Base-by-base conservation (phyloP, 768 basidiomycete species). In the Phlebiopsis flavidoalba region DNA sequence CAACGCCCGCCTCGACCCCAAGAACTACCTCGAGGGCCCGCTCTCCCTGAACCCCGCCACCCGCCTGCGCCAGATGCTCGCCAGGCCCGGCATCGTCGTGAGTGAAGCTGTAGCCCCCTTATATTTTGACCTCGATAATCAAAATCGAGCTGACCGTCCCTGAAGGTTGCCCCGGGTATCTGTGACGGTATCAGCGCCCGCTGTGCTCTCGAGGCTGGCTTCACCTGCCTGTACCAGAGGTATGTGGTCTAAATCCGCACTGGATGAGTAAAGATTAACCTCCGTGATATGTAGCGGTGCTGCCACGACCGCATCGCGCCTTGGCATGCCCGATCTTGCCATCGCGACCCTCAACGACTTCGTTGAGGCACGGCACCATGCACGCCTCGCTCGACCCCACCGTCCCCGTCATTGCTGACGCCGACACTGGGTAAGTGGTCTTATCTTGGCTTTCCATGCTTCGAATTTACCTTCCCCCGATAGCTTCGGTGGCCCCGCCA, bases 161-260 rank as follows among this genome's bases (percentile, higher is more conserved):
- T 43, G 40, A 43, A 89, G 87, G 72, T 88, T 65, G 88, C 88
- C 2, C 89, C 88, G n/a, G 88, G 88, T 47, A 85, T 90, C 47
- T 89, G 88, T 59, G 88, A 90, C 59, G 88, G 88, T 53, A 91
- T 92, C 67, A 89, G 87, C 66, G 88, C 89, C 10, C 80, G 90
- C 33, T 88, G 88, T 64, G 90, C 90, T 8, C 72, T 91, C 7
- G 89, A 92, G 73, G 87, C 88, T 40, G 89, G 89, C 19, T 92
- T 91, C 65, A 77, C 80, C 24, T 91, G 89, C 65, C 63, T 91
- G 59, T 92, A 91, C 70, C 89, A 91, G 73, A 89, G 85, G 84
- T 85, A 37, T 21, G 67, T 63, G 33, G 1, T 36, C 8, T 17
- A n/a, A 53, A 6, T 53, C 35, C 33, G 52, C 52, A n/a, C 7